phyloP scores from a whole-genome alignment of 768 basidiomycete genomes.

The Trametes coccinea region DNA sequence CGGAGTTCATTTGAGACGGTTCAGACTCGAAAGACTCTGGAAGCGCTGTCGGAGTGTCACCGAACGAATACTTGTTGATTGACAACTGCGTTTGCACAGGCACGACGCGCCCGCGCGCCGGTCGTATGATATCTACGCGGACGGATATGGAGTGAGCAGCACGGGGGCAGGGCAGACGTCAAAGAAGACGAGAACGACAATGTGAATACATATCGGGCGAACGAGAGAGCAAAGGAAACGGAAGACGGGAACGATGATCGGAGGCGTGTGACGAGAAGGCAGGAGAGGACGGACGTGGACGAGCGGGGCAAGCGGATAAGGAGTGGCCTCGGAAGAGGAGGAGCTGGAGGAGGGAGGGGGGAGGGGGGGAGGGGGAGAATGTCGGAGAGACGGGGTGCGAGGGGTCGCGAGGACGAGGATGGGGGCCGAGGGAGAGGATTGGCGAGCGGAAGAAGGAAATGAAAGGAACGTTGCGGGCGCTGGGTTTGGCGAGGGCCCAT shows the following conservation, averaged over 20 bases:
- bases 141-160: neutral
- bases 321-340: no score
- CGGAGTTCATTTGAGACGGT: no score
- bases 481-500: slow-evolving; percentile 22
- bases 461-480: slow-evolving; percentile 50
- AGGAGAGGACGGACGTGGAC: neutral
- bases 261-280: slow-evolving; percentile 10
- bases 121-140: no score
- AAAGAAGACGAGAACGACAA: neutral
- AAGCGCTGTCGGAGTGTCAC: no score
- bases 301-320: neutral
- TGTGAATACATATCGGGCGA: neutral
- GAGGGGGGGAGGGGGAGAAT: slow-evolving; percentile 1
- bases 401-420: neutral
- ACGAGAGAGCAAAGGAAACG: neutral
- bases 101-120: no score
- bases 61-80: no score
- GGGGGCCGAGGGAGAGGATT: neutral
- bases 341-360: no score
- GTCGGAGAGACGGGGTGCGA: slow-evolving; percentile 11
- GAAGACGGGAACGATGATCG: slow-evolving; percentile 9
- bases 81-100: no score
- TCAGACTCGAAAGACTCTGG: no score
- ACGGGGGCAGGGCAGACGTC: neutral
- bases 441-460: slow-evolving; percentile 33